Evolutionary conservation across 2,329 filamentous ascomycete genomes (phyloP).

Genomic region (Colletotrichum sp.): DNA sequence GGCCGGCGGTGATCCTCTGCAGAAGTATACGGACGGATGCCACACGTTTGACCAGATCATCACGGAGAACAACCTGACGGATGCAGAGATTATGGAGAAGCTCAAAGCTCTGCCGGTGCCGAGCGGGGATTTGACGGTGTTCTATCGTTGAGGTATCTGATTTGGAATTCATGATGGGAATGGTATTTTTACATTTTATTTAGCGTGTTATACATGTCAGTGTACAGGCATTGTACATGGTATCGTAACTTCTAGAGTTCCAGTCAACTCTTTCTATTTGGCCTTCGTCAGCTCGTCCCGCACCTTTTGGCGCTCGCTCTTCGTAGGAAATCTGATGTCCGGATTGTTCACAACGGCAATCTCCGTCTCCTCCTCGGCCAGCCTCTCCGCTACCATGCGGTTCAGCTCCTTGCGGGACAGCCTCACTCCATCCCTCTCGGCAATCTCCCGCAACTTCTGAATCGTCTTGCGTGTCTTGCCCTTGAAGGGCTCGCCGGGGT

Average conservation of each 20-base stretch:
- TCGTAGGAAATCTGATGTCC: slow-evolving; percentile 41
- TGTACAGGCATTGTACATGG: slow-evolving; percentile 15
- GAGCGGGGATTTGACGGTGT: slow-evolving; percentile 57
- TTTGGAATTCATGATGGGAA: neutral
- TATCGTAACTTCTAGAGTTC: neutral
- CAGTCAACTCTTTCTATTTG: neutral
- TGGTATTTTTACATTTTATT: slow-evolving; percentile 12
- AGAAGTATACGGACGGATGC: slow-evolving; percentile 74
- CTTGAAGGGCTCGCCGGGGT: slow-evolving; percentile 58
- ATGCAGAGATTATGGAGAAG: slow-evolving; percentile 73
- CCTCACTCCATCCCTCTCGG: slow-evolving; percentile 33
- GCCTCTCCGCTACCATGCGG: slow-evolving; percentile 30
- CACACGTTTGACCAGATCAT: slow-evolving; percentile 85
- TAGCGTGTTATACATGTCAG: slow-evolving; percentile 13
- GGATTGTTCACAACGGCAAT: slow-evolving; percentile 44
- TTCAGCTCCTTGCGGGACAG: slow-evolving; percentile 32
- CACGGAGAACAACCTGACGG: slow-evolving; percentile 73
- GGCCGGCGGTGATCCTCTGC: slow-evolving; percentile 56
- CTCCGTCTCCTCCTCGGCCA: slow-evolving; percentile 22
- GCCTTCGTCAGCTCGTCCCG: neutral
- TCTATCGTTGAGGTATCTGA: slow-evolving; percentile 48
- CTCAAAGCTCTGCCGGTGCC: slow-evolving; percentile 63
- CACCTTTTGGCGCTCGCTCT: slow-evolving; percentile 9
- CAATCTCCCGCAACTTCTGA: slow-evolving; percentile 39
- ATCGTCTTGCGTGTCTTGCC: slow-evolving; percentile 52